A percentile compares a stretch with the other conserved stretches of the same genome.
Conservation (phyloP, 2,329 filamentous ascomycete species). For the Nothophoma quercina region DNA sequence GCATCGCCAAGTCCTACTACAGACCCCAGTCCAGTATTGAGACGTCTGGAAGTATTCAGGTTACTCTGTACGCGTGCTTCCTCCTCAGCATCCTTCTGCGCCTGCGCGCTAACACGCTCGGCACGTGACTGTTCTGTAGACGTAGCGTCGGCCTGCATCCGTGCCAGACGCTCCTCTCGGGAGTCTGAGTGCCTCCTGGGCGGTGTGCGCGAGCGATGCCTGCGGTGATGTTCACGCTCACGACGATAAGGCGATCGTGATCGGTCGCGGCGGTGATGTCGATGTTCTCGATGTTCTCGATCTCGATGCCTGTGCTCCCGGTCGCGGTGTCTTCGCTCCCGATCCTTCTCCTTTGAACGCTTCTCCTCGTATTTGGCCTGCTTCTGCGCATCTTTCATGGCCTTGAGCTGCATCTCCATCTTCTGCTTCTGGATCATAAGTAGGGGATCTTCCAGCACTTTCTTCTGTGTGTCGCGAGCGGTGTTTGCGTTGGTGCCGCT, state of each 20-base stretch:
- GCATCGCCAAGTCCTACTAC: conserved; percentile 31
- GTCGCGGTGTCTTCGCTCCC: conserved; percentile 58
- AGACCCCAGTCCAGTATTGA: conserved; percentile 27
- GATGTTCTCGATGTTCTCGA: not conserved
- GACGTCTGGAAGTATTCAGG: conserved; percentile 25
- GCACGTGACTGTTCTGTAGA: conserved; percentile 43
- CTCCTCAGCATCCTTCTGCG: conserved; percentile 44
- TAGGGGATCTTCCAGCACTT: conserved; percentile 90
- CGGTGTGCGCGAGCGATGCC: conserved; percentile 39
- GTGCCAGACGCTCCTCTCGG: conserved; percentile 39
- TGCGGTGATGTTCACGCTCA: conserved; percentile 39
- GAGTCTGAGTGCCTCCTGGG: conserved; percentile 23
- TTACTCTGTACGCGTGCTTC: conserved; percentile 27
- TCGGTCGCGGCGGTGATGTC: conserved; percentile 37
- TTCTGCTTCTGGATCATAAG: conserved; percentile 94
- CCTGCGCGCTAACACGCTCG: conserved; percentile 43
- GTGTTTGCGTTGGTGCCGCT: conserved; percentile 71
- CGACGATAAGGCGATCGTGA: conserved; percentile 48
- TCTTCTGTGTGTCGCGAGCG: conserved; percentile 79
- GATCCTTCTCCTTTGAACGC: conserved; percentile 45
- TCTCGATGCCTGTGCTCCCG: conserved; percentile 20
- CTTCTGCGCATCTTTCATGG: conserved; percentile 62
- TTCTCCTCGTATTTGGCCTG: conserved; percentile 48
- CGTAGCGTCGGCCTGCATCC: conserved; percentile 45
- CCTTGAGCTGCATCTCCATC: conserved; percentile 65